A percentile compares a stretch with the other conserved stretches of the same genome.
phyloP scores from a whole-genome alignment of 805 yeast genomes.

The Lachancea dasiensis region DNA sequence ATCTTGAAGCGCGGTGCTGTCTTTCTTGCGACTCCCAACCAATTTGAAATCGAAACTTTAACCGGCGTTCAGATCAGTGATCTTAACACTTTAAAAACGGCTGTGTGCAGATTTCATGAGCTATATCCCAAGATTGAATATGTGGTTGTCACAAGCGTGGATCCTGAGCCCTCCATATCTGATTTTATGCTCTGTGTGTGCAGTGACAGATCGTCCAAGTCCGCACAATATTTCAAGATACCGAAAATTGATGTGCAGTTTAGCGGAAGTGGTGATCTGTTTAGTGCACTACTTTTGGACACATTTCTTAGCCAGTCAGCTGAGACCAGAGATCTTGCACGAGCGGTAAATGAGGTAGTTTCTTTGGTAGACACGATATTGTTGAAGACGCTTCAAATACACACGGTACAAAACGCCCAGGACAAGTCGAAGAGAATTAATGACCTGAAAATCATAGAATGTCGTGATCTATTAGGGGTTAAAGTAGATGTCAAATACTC shows the following conservation, averaged over 20 bases:
- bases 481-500: constrained; percentile 4
- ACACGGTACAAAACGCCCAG: background rate
- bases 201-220: constrained; percentile 30
- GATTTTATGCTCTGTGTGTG: constrained; percentile 13
- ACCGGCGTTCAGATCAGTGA: constrained; percentile 41
- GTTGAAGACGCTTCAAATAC: constrained; percentile 32
- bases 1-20: constrained; percentile 42
- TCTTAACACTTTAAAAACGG: constrained; percentile 33
- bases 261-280: constrained; percentile 72
- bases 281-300: constrained; percentile 56
- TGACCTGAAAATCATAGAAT: constrained; percentile 41
- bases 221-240: constrained; percentile 36
- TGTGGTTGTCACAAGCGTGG: constrained; percentile 55
- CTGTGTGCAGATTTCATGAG: constrained; percentile 39
- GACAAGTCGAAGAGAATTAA: constrained; percentile 27
- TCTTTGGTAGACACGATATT: constrained; percentile 39
- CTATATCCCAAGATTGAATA: constrained; percentile 42
- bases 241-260: constrained; percentile 52
- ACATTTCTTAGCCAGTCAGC: constrained; percentile 33
- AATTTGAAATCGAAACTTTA: constrained; percentile 62
- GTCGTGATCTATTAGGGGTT: constrained; percentile 29
- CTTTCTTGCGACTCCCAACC: constrained; percentile 62
- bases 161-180: background rate
- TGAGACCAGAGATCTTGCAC: constrained; percentile 9
- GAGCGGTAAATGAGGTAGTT: constrained; percentile 38